Evolutionary conservation across 345 rosid genomes (phyloP).

Genomic region (Salix viminalis): DNA sequence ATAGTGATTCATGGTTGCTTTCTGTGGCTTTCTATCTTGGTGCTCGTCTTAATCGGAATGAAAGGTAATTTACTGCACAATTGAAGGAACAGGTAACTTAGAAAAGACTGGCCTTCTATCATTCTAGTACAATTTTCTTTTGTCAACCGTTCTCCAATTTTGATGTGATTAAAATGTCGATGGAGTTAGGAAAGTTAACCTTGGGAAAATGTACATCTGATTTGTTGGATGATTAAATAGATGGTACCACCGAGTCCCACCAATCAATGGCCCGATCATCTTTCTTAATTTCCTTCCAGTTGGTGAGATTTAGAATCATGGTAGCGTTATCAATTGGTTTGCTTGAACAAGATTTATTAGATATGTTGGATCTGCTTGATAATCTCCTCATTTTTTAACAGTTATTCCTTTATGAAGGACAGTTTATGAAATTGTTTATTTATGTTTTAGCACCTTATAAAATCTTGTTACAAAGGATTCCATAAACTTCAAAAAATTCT

Average conservation of each 20-base stretch:
- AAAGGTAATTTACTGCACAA: constrained; percentile 47
- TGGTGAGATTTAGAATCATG: neutral
- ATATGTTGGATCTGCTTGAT: neutral
- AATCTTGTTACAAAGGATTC: neutral
- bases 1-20: constrained; percentile 96
- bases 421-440: neutral
- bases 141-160: neutral
- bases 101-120: neutral
- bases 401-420: neutral
- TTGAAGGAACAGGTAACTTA: neutral
- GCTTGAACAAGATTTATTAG: neutral
- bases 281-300: neutral
- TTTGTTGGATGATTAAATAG: neutral
- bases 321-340: neutral
- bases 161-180: neutral
- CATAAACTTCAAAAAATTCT: neutral
- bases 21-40: constrained; percentile 95
- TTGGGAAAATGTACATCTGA: neutral
- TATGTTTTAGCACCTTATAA: neutral
- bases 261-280: neutral
- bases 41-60: constrained; percentile 84
- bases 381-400: neutral
- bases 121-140: neutral
- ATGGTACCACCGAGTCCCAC: neutral
- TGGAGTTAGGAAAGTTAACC: neutral